These are phyloP conservation scores for Neotropicomus parvogracilis DNA, from an alignment of 1,284 basidiomycete genomes.

Conservation along the genomic window DNA sequence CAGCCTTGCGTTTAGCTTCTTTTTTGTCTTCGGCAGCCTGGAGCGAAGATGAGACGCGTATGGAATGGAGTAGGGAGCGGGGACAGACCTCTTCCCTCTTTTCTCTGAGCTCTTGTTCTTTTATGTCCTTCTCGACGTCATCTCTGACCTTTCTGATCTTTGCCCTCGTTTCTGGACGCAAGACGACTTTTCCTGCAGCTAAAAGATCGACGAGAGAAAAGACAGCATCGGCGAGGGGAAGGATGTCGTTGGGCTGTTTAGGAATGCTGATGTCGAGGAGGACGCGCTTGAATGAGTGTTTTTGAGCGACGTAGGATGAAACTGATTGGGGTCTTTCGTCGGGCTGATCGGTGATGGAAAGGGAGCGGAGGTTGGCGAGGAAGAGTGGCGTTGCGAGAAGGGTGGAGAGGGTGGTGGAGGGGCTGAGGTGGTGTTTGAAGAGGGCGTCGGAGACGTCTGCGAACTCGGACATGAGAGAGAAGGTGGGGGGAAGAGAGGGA, in stretches of 20 bases:
- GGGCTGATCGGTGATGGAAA: slow-evolving; percentile 83
- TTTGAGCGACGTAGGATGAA: slow-evolving; percentile 30
- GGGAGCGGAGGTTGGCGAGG: slow-evolving; percentile 73
- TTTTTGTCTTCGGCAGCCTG: slow-evolving; percentile 64
- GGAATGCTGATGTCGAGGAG: slow-evolving; percentile 59
- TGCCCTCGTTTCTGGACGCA: slow-evolving; percentile 76
- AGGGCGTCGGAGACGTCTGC: slow-evolving; percentile 79
- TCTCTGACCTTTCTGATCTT: slow-evolving; percentile 74
- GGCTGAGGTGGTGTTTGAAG: slow-evolving; percentile 52
- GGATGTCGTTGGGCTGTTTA: slow-evolving; percentile 45
- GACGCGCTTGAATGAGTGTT: slow-evolving; percentile 61
- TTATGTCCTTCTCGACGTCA: slow-evolving; percentile 63
- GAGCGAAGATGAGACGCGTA: neutral
- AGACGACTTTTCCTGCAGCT: slow-evolving; percentile 43
- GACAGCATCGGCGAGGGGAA: slow-evolving; percentile 58
- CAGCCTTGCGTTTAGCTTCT: slow-evolving; percentile 69
- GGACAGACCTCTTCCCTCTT: slow-evolving; percentile 63
- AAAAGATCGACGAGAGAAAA: slow-evolving; percentile 75
- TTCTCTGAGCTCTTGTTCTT: slow-evolving; percentile 66
- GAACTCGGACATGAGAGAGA: slow-evolving; percentile 78
- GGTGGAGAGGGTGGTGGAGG: slow-evolving; percentile 52
- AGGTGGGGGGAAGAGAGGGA: slow-evolving; percentile 50
- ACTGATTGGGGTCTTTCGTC: slow-evolving; percentile 55
- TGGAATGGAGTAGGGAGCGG: neutral
- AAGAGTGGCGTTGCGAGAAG: slow-evolving; percentile 62